Base-by-base conservation (phyloP, 1,284 basidiomycete genomes). In the Anthracocystis walkeri region DNA sequence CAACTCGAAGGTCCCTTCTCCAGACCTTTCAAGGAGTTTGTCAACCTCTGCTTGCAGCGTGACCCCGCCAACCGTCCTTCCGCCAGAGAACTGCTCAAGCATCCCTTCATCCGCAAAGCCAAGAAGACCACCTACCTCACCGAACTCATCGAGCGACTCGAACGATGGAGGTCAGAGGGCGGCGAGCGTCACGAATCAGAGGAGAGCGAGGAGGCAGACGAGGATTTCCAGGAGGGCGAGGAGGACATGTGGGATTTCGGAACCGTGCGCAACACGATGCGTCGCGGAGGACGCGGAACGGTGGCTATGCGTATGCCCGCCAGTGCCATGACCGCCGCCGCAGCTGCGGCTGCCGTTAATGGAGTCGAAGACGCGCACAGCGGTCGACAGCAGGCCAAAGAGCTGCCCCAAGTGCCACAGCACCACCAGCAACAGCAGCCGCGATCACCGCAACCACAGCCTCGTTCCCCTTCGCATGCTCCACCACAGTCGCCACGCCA, bases 51-150 rank as follows among this genome's bases (percentile, higher is more conserved):
- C 86, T 87, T 99, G 41, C 94, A 97, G 82, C 90, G 96, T 51
- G 96, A 99, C 87, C 95, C 96, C 23, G 90, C 91, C 82, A 92
- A 93, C 92, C 92, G 96, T 48, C 97, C 97, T 20, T 89, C 93
- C 14, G 97, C 96, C n/a, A 91, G 91, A 68, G 95, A 98, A 65
- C 89, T 99, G 41, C 88, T 99, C 64, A 97, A 95, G 84, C 96
- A 99, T 87, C 95, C 95, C 82, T 99, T 97, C 84, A 91, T 99
- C 77, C 90, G 92, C 68, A 91, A 92, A 87, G 95, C 96, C 12
- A 94, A 94, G 87, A 97, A 96, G 88, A 92, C 94, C 4, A 93
- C 87, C 78, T 97, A 96, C 82, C 88, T 98, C 67, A 97, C 95
- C 0, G 96, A 98, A 84, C 88, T 99, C 51, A 96, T 98, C 78